Conservation (phyloP, 2,329 filamentous ascomycete species). For the Monilinia laxa region DNA sequence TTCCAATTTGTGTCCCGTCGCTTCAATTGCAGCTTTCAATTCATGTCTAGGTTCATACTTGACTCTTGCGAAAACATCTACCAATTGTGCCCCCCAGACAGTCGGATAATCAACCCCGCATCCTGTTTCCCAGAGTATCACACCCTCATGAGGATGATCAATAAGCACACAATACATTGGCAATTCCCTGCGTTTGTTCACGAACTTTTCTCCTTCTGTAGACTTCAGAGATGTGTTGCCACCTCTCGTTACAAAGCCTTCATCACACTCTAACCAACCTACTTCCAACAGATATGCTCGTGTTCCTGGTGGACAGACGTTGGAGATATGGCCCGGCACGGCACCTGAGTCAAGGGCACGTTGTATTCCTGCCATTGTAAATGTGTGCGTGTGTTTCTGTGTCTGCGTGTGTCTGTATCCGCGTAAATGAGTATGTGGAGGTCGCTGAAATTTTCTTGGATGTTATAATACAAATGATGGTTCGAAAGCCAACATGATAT, state of each 20-base stretch:
- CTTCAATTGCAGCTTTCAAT: constrained; percentile 39
- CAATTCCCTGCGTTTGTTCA: constrained; percentile 34
- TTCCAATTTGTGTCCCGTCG: constrained; percentile 46
- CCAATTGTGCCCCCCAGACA: constrained; percentile 41
- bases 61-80: constrained; percentile 44
- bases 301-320: constrained; percentile 46
- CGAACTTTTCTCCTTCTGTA: constrained; percentile 29
- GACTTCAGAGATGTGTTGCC: constrained; percentile 34
- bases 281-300: constrained; percentile 49
- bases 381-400: background rate
- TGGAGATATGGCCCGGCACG: constrained; percentile 32
- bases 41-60: constrained; percentile 36
- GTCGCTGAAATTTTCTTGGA: background rate
- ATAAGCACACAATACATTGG: constrained; percentile 36
- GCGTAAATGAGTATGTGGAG: no score
- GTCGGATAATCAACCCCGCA: constrained; percentile 34
- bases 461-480: background rate
- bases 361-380: constrained; percentile 34
- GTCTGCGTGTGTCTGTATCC: background rate
- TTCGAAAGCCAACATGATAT: background rate
- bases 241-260: constrained; percentile 43
- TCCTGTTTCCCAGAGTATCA: constrained; percentile 36
- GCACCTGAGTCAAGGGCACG: constrained; percentile 32
- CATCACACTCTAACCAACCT: constrained; percentile 48
- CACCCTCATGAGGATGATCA: constrained; percentile 35